phyloP scores from a whole-genome alignment of 768 basidiomycete species.

The Tephrocybe sp. region DNA sequence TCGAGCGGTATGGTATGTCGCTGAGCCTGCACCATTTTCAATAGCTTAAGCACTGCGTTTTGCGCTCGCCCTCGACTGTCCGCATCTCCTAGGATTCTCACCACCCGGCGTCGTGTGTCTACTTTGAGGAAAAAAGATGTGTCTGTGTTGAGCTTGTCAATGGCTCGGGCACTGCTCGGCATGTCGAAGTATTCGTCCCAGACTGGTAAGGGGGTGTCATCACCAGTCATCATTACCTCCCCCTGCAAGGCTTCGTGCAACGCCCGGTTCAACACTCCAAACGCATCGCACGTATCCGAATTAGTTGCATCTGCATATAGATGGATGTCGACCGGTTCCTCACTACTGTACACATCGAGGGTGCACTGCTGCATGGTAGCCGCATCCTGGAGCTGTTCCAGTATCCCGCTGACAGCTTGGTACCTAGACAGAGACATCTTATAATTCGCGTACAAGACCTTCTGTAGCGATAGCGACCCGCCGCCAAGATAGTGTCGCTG shows the following conservation, averaged over 20 bases:
- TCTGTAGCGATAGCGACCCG: constrained; percentile 35
- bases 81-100: constrained; percentile 41
- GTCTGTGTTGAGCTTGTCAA: constrained; percentile 37
- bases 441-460: constrained; percentile 41
- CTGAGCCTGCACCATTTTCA: constrained; percentile 36
- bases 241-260: constrained; percentile 42
- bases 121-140: constrained; percentile 35
- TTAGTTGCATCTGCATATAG: constrained; percentile 31
- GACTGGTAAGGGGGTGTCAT: constrained; percentile 26
- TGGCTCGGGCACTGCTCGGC: constrained; percentile 34
- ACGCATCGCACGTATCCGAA: constrained; percentile 28
- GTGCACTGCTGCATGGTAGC: constrained; percentile 27
- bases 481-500: constrained; percentile 38
- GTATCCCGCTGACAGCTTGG: constrained; percentile 31
- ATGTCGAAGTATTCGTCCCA: constrained; percentile 53
- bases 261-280: constrained; percentile 35
- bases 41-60: constrained; percentile 30
- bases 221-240: constrained; percentile 25
- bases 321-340: constrained; percentile 35
- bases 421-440: constrained; percentile 32
- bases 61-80: constrained; percentile 29
- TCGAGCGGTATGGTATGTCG: constrained; percentile 37
- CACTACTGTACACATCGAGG: constrained; percentile 28
- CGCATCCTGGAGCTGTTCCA: constrained; percentile 32
- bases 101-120: constrained; percentile 36